Percentiles rank a stretch among this genome's conserved stretches.
These are phyloP conservation scores for Fraxinus quadrangulata DNA, from an alignment of 257 asterid genomes.

Conservation along the genomic window DNA sequence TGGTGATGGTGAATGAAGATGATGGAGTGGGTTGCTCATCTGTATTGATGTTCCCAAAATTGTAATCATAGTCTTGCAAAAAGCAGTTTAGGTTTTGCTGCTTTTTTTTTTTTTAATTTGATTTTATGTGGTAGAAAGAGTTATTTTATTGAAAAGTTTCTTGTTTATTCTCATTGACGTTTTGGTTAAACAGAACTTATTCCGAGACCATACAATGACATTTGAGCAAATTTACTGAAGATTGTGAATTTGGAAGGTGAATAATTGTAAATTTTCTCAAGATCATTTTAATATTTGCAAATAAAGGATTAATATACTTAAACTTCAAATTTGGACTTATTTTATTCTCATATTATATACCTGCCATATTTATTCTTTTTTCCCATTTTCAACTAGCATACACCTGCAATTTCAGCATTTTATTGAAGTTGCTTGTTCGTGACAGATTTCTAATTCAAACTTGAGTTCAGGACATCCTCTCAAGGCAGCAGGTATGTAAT, in stretches of 20 bases:
- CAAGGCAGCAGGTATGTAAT: slow-evolving; percentile 6
- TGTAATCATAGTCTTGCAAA: too few species aligned
- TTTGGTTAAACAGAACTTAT: neutral
- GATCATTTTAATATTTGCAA: neutral
- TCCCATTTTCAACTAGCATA: neutral
- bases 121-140: neutral
- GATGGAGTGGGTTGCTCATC: neutral
- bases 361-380: neutral
- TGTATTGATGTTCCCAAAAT: neutral
- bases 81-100: neutral
- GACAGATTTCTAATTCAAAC: slow-evolving; percentile 18
- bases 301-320: neutral
- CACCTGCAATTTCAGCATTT: neutral
- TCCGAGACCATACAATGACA: neutral
- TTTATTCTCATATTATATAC: neutral
- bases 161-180: neutral
- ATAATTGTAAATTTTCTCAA: neutral
- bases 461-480: slow-evolving; percentile 6
- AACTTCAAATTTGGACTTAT: neutral
- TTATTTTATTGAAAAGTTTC: neutral
- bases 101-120: neutral
- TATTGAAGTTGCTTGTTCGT: neutral
- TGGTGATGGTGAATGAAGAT: neutral
- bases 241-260: neutral
- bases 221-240: neutral